Conservation (phyloP, 2,329 filamentous ascomycete genomes). For the Xylaria sp. region DNA sequence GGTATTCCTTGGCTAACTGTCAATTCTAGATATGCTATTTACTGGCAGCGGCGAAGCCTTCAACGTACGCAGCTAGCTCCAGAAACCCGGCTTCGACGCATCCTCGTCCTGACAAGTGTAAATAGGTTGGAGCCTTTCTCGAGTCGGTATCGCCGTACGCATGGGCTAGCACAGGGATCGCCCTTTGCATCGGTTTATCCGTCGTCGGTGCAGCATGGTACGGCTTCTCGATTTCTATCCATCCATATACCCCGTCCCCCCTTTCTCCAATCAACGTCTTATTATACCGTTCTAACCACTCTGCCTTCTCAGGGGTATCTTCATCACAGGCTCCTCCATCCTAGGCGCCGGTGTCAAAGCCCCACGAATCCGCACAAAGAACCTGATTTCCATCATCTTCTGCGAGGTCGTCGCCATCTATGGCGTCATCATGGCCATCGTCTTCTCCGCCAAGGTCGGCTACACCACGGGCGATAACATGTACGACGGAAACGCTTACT, state of each 20-base stretch:
- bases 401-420: conserved; percentile 99
- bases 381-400: conserved; percentile 99
- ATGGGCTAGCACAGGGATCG: conserved; percentile 92
- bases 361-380: conserved; percentile 98
- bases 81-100: not conserved
- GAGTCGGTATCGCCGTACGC: conserved; percentile 93
- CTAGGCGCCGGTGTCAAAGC: conserved; percentile 96
- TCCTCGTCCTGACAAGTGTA: conserved; percentile 46
- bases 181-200: conserved; percentile 93
- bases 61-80: conserved; percentile 71
- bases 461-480: conserved; percentile 71
- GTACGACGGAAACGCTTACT: conserved; percentile 83
- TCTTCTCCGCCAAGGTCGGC: conserved; percentile 91
- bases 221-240: conserved; percentile 40
- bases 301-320: conserved; percentile 81
- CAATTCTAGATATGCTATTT: conserved; percentile 89
- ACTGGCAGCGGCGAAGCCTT: conserved; percentile 96
- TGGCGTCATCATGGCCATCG: conserved; percentile 99
- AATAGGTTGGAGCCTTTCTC: conserved; percentile 89
- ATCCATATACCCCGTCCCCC: not conserved
- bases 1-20: conserved; percentile 28
- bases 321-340: conserved; percentile 98
- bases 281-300: conserved; percentile 8
- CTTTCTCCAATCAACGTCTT: conserved; percentile 10
- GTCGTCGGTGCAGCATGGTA: conserved; percentile 98